Evolutionary conservation across 1,139 yeast genomes (phyloP), one percentile per base, ranked within the genome.

Genomic region (Magnusiomyces sp.): DNA sequence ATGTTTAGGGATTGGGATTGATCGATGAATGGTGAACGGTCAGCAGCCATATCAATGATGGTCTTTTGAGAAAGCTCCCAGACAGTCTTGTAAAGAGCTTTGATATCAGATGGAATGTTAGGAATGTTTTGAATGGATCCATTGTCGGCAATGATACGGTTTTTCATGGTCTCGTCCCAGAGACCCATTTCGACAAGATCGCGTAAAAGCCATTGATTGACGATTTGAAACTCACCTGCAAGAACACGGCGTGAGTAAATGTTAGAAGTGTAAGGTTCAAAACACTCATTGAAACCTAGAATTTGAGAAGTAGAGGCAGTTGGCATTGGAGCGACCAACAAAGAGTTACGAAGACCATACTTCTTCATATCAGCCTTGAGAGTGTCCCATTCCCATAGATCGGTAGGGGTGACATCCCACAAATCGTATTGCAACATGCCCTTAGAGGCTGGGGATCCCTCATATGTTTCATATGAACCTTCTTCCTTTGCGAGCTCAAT

Each of bases 241-340:
- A 81, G 68, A n/a, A 82, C 89, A 63, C 92, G 75, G 61, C 92
- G 76, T 19, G 83, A 74, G 67, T 81, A 83, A 58, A 83, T 78
- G 66, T 84, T 84, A n/a, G 90, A 82, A 5, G 92, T 83, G 62
- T 78, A 77, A 20, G 94, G 92, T 63, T 84, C 94, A 64, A 84
- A 82, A 61, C 90, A 83, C 65, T 84, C 92, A 59, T 80, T 83
- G 71, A 76, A 81, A 33, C 92, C 94, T 55, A 84, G 70, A 51
- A 84, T 83, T 65, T 83, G 90, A 6, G 92, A 83, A 1, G 94
- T 84, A 0, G 90, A 82, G 1, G 92, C 92, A n/a, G 94, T 84
- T 29, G 94, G 94, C 94, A 84, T 84, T 44, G 90, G 89, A 0
- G 87, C 94, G 42, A 83, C 83, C 50, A 84, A 69, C 55, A 84